phyloP scores from a whole-genome alignment of 345 rosid genomes.

The Lagerstroemia speciosa region DNA sequence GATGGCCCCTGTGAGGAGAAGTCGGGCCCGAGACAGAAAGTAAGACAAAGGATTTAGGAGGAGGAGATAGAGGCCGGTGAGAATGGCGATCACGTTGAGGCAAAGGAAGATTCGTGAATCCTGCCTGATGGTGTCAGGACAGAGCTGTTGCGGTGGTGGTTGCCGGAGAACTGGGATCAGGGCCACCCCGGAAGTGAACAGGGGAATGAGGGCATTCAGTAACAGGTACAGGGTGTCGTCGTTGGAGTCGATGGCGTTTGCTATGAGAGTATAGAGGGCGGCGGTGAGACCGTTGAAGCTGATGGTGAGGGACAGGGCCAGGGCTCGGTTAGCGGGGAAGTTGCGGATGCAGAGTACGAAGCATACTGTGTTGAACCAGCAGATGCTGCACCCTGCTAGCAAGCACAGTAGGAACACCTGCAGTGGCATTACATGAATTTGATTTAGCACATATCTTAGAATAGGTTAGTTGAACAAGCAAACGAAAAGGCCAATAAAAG shows the following conservation, averaged over 20 bases:
- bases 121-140: conserved; percentile 18
- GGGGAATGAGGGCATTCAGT: conserved; percentile 50
- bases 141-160: conserved; percentile 25
- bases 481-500: too few species aligned
- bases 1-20: conserved; percentile 45
- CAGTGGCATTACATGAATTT: neutral
- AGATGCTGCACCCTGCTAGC: conserved; percentile 72
- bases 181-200: conserved; percentile 32
- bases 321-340: conserved; percentile 48
- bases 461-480: too few species aligned
- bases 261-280: conserved; percentile 58
- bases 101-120: conserved; percentile 44
- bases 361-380: conserved; percentile 91
- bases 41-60: conserved; percentile 35
- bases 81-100: conserved; percentile 45
- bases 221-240: conserved; percentile 47
- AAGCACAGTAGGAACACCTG: conserved; percentile 71
- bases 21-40: conserved; percentile 26
- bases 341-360: conserved; percentile 68
- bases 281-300: conserved; percentile 75
- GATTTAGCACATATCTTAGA: too few species aligned
- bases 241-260: conserved; percentile 42
- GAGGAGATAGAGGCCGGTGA: conserved; percentile 66
- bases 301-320: conserved; percentile 63
- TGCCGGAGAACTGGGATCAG: conserved; percentile 49